These are phyloP conservation scores for Plantago coronopus DNA, from an alignment of 305 asterid species.

Conservation along the genomic window DNA sequence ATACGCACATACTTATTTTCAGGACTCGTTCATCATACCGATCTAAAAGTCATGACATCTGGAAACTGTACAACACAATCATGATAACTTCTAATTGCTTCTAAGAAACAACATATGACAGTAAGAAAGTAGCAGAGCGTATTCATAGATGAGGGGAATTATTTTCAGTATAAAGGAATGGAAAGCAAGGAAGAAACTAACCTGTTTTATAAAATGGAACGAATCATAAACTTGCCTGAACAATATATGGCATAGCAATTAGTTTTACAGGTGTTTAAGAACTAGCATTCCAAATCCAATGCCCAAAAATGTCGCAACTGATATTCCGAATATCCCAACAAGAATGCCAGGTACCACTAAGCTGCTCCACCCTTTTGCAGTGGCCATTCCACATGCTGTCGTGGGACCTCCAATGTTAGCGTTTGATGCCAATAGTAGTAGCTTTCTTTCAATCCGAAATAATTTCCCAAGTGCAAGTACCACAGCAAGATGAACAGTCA, in stretches of 20 bases:
- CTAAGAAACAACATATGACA: background rate
- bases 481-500: conserved; percentile 59
- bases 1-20: too few relatives aligned
- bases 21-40: background rate
- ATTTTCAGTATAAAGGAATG: too few relatives aligned
- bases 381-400: conserved; percentile 85
- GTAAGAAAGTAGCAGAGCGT: background rate
- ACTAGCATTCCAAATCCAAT: conserved; percentile 58
- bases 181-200: too few relatives aligned
- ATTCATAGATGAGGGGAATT: background rate
- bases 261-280: conserved; percentile 45
- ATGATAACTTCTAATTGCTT: background rate
- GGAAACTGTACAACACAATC: background rate
- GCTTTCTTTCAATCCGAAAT: conserved; percentile 43
- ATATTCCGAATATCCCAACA: conserved; percentile 70
- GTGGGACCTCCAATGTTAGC: conserved; percentile 92
- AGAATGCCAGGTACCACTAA: conserved; percentile 73
- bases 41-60: background rate
- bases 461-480: conserved; percentile 59
- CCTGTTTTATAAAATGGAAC: background rate
- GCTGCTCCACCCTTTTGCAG: conserved; percentile 72
- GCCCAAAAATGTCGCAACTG: conserved; percentile 71
- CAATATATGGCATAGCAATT: background rate
- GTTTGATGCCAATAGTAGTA: conserved; percentile 69
- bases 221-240: background rate